phyloP scores from a whole-genome alignment of 306 rosid genomes.

The Begonia fuchsioides region DNA sequence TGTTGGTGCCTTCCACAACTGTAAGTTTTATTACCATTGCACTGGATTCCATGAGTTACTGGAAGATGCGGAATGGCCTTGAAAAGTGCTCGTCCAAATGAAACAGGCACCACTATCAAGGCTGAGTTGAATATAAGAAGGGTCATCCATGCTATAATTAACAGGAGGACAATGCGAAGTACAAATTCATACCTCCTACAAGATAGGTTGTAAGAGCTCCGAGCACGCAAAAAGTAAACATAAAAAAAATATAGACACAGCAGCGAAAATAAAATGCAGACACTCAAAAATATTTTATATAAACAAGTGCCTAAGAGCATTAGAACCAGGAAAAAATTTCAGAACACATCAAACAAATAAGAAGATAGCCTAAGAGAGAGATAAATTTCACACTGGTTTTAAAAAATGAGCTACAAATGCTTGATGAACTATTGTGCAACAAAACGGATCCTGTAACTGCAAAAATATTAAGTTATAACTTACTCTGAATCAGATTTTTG shows the following conservation, averaged over 20 bases:
- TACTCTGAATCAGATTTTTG: constrained; percentile 96
- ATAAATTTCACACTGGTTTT: no score
- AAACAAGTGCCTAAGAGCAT: not conserved
- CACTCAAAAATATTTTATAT: not conserved
- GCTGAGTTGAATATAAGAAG: constrained; percentile 87
- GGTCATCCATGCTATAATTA: constrained; percentile 97
- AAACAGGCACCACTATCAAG: constrained; percentile 78
- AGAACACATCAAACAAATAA: no score
- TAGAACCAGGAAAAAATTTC: no score
- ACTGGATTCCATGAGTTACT: constrained; percentile 91
- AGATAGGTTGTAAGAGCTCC: not conserved
- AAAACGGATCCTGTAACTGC: not conserved
- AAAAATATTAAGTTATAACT: constrained; percentile 16
- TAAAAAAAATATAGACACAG: no score
- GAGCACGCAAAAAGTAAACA: not conserved
- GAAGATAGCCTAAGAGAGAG: no score
- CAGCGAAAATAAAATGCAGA: no score
- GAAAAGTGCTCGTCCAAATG: constrained; percentile 79
- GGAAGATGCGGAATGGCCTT: constrained; percentile 89
- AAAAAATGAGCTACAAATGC: not conserved
- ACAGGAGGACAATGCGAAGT: constrained; percentile 80
- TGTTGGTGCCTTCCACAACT: constrained; percentile 1
- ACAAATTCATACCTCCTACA: constrained; percentile 68
- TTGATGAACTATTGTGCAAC: constrained; percentile 3
- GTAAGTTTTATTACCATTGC: constrained; percentile 51